Evolutionary conservation across 2,329 filamentous ascomycete species (phyloP), one percentile per base, ranked within the genome.

Genomic region (Lachnellula subtilissima): DNA sequence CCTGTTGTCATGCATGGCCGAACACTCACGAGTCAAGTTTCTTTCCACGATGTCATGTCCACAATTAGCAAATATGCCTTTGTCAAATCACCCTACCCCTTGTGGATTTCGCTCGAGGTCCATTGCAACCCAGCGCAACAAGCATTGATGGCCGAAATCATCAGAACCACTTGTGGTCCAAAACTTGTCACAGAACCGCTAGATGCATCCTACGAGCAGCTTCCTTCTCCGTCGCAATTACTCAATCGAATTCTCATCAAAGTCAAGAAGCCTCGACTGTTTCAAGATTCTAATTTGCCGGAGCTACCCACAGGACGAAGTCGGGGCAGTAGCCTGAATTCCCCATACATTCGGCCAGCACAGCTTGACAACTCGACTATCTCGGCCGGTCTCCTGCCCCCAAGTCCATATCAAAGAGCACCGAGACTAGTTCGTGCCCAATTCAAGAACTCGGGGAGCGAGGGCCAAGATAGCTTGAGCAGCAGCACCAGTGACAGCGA

Each of bases 11-110:
- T 90, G 59, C 94, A 99, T 66, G 94, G 94, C 23, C 86, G 87
- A 56, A 96, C 92, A 0, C 80, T 95, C 72, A 97, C 94, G 0
- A 93, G 85, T 12, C 87, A 89, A 56, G 91, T 97, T 54, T 84
- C 89, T 39, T 99, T 99, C 73, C 82, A 85, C 47, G 93, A 97
- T 71, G 93, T 93, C 61, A 91, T 99, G 74, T 88, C 86, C 25
- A 91, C 92, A 50, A 94, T 99, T 71, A 90, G 92, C 72, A 92
- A 93, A 70, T 97, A 97, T 70, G 94, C 94, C 2, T 99, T 99
- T 68, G 80, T 86, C 61, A 87, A 87, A 55, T 91, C 89, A n/a
- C 83, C 82, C 22, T 97, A 92, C 64, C 94, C 94, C 0, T 78
- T 99, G 15, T 96, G 94, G 76, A 86, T 99, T 60, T 97, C 94